Conservation (phyloP, 768 basidiomycete species). For the Mycena amicta region DNA sequence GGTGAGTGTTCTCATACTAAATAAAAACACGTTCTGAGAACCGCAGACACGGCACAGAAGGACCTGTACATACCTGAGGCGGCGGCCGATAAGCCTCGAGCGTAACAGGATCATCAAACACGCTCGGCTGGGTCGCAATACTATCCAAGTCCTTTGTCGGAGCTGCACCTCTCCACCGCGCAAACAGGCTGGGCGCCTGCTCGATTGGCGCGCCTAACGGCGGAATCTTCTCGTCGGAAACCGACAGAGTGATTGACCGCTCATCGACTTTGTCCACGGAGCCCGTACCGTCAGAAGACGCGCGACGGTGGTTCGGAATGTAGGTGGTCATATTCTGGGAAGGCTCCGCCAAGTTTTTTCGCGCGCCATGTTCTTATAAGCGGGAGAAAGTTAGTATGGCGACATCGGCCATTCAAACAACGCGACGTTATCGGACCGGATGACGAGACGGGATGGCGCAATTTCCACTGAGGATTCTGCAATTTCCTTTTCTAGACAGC, state of each 20-base stretch:
- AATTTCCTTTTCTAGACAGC: slow-evolving; percentile 17
- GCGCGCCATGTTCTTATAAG: background rate
- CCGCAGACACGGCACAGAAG: background rate
- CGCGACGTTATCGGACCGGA: background rate
- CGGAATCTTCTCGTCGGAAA: slow-evolving; percentile 22
- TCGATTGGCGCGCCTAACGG: slow-evolving; percentile 37
- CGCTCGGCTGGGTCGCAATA: slow-evolving; percentile 62
- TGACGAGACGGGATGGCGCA: background rate
- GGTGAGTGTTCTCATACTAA: slow-evolving; percentile 60
- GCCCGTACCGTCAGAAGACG: slow-evolving; percentile 4
- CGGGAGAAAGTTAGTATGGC: background rate
- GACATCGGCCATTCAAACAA: background rate
- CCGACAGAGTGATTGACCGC: slow-evolving; percentile 4
- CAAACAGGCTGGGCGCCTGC: slow-evolving; percentile 31
- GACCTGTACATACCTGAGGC: slow-evolving; percentile 26
- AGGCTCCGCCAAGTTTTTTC: background rate
- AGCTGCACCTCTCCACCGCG: slow-evolving; percentile 31
- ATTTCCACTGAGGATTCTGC: slow-evolving; percentile 4
- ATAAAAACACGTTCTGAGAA: background rate
- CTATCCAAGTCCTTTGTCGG: slow-evolving; percentile 44
- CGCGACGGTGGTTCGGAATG: background rate
- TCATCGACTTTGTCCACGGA: slow-evolving; percentile 7
- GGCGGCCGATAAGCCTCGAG: slow-evolving; percentile 56
- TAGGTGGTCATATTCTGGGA: background rate
- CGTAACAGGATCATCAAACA: slow-evolving; percentile 59